Conservation (phyloP, 306 rosid species). For the Styphnolobium japonicum region DNA sequence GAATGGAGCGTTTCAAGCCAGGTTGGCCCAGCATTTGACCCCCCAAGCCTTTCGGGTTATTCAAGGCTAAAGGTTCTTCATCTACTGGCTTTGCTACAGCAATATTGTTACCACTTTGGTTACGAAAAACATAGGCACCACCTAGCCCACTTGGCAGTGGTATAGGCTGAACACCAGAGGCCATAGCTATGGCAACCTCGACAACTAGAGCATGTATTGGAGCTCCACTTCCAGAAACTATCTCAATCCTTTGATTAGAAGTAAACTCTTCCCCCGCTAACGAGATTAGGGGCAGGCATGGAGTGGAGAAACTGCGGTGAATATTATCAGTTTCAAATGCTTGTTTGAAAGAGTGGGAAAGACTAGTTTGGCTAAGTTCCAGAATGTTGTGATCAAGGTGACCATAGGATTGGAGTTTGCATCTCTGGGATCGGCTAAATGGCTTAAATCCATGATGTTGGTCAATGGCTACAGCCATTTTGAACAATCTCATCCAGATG, state of each 20-base stretch:
- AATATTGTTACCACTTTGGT: conserved; percentile 60
- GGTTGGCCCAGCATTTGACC: conserved; percentile 74
- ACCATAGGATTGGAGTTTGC: conserved; percentile 77
- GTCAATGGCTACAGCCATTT: conserved; percentile 83
- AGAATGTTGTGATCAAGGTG: conserved; percentile 53
- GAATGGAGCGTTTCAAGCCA: conserved; percentile 68
- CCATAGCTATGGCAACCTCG: conserved; percentile 84
- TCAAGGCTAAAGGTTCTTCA: conserved; percentile 79
- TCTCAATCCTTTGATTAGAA: conserved; percentile 58
- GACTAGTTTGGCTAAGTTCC: conserved; percentile 36
- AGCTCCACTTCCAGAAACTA: conserved; percentile 57
- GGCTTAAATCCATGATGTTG: conserved; percentile 65
- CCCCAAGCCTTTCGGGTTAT: conserved; percentile 64
- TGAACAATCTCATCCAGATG: conserved; percentile 51
- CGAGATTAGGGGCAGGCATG: conserved; percentile 65
- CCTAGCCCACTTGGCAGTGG: conserved; percentile 77
- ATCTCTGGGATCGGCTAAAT: conserved; percentile 57
- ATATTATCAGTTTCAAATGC: conserved; percentile 51
- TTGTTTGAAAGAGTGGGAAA: conserved; percentile 50
- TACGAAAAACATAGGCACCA: conserved; percentile 67
- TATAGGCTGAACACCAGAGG: conserved; percentile 60
- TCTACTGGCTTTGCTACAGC: conserved; percentile 91
- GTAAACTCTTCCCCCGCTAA: conserved; percentile 46
- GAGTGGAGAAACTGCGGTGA: conserved; percentile 91
- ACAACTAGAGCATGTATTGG: conserved; percentile 67